Base-by-base conservation (phyloP, 768 basidiomycete species). In the Cystofilobasidium bisporidii region DNA sequence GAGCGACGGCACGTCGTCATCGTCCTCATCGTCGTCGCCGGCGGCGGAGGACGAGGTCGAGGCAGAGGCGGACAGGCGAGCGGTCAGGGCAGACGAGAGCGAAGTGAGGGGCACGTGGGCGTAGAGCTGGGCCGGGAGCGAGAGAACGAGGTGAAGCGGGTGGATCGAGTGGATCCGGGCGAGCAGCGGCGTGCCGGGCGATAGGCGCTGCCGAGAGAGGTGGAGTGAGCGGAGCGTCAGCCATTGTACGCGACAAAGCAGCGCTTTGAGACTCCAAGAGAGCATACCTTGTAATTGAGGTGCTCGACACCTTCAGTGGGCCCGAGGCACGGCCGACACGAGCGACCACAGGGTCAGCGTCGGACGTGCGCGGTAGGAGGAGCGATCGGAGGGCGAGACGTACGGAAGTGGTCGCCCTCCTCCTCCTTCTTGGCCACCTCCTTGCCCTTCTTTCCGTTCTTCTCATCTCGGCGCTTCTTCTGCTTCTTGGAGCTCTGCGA, bases 61-160 rank as follows among this genome's bases (percentile, higher is more conserved):
- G 47, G 78, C 80, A 61, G 81, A 84, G 71, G 81, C 80, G 74
- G 89, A 87, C 33, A 98, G 81, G 24, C 82, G 79, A 33, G 77
- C 72, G 11, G 91, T 97, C 67, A 91, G 81, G 73, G 88, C 86
- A 38, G 83, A 78, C 18, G 91, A 89, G 67, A 98, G 83, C 76
- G 92, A 86, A 47, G 93, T 98, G 71, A 99, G 90, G 28, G 94
- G 93, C 40, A 98, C 82, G 77, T 99, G 91, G 12, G 84, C 96
- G 71, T 89, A 83, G 45, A 99, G 84, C 78, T 97, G 93, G 73
- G 93, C 89, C 22, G 96, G 94, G n/a, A 99, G 81, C 22, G 94
- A 97, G 33, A 98, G 81, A 67, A 98, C 83, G 68, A 99, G 82
- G 55, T 90, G 87, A 41, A 99, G 84, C 15, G 93, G 89, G 70